Percentiles rank a stretch among this genome's conserved stretches.
These are phyloP conservation scores for Spinellus fusiger DNA, from an alignment of 192 early-diverging fungal species.

Conservation along the genomic window DNA sequence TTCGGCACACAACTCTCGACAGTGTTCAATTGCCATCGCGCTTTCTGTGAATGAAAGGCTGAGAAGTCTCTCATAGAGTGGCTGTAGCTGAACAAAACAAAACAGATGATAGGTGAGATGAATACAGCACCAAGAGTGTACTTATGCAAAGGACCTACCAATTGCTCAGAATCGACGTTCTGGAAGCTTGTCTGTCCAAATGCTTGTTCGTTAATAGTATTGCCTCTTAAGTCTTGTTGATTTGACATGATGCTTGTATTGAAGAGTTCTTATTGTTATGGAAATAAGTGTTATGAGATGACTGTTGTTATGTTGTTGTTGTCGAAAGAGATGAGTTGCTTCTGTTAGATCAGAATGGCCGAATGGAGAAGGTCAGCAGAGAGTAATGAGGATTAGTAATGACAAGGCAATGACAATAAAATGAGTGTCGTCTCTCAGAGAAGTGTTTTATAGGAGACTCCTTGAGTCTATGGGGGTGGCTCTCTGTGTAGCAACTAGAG, in stretches of 20 bases:
- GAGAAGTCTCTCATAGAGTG: slow-evolving; percentile 42
- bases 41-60: slow-evolving; percentile 35
- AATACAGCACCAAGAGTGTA: neutral
- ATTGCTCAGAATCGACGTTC: neutral
- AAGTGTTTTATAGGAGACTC: too few species aligned
- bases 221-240: neutral
- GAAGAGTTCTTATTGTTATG: neutral
- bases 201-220: neutral
- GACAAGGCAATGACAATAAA: neutral
- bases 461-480: too few species aligned
- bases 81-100: slow-evolving; percentile 28
- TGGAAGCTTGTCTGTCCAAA: too few species aligned
- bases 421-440: neutral
- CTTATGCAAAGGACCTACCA: neutral
- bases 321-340: too few species aligned
- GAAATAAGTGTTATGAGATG: neutral
- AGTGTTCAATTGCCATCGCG: slow-evolving; percentile 37
- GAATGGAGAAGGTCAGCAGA: too few species aligned
- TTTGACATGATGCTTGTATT: neutral
- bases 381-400: too few species aligned
- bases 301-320: neutral
- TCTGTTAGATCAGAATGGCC: too few species aligned
- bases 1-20: slow-evolving; percentile 42
- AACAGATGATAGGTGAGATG: neutral
- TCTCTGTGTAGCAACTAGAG: too few species aligned